Conservation (phyloP, 164 flowering plant genomes). For the Nelumbo lutea region DNA sequence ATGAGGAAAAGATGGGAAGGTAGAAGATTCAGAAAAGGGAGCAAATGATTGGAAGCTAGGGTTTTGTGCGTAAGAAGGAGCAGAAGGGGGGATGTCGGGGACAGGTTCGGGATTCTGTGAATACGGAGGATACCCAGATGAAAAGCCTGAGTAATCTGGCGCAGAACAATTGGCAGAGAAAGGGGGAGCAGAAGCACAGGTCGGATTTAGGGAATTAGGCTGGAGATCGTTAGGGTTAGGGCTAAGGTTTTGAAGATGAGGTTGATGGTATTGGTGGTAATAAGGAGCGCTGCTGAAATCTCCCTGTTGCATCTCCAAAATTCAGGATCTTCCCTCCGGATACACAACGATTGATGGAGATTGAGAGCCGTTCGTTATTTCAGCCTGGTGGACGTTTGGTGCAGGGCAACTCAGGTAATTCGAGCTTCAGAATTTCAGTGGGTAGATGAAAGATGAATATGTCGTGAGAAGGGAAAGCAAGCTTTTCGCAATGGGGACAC, state of each 20-base stretch:
- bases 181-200: conserved; percentile 88
- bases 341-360: neutral
- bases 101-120: conserved; percentile 42
- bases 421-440: too few relatives aligned
- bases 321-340: neutral
- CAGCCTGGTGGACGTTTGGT: too few relatives aligned
- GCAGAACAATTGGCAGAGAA: conserved; percentile 41
- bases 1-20: conserved; percentile 22
- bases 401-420: too few relatives aligned
- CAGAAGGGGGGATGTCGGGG: conserved; percentile 32
- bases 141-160: conserved; percentile 36
- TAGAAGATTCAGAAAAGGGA: conserved; percentile 21
- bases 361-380: neutral
- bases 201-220: conserved; percentile 15
- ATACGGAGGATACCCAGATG: conserved; percentile 31
- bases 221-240: conserved; percentile 13
- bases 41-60: conserved; percentile 26
- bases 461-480: too few relatives aligned
- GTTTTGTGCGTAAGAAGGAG: conserved; percentile 29
- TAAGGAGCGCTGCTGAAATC: conserved; percentile 17
- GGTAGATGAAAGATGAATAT: too few relatives aligned
- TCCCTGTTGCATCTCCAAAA: conserved; percentile 20
- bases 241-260: conserved; percentile 19
- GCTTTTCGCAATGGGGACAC: too few relatives aligned
- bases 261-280: conserved; percentile 10